phyloP scores from a whole-genome alignment of 345 rosid species.

The Sisymbrium irio region DNA sequence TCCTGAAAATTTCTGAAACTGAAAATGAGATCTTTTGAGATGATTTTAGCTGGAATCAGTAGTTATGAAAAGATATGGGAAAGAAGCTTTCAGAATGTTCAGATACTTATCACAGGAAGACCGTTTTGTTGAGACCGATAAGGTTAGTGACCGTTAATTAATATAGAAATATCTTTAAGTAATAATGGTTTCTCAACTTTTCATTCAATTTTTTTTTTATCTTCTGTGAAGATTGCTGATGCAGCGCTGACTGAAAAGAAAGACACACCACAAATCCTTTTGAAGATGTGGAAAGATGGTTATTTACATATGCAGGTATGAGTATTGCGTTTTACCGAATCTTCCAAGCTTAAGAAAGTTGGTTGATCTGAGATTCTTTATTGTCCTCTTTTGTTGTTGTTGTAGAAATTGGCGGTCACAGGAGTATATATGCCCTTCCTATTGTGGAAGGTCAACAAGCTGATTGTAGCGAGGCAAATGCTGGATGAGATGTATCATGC shows the following conservation, averaged over 20 bases:
- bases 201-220: background rate
- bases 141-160: slow-evolving; percentile 39
- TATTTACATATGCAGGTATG: slow-evolving; percentile 86
- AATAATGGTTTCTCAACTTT: background rate
- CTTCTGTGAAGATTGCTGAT: slow-evolving; percentile 55
- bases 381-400: background rate
- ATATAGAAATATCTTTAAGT: background rate
- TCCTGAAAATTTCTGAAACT: background rate
- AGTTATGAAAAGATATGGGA: slow-evolving; percentile 67
- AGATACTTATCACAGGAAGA: slow-evolving; percentile 53
- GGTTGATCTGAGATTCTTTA: background rate
- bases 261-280: slow-evolving; percentile 56
- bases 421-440: slow-evolving; percentile 41
- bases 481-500: slow-evolving; percentile 88
- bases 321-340: background rate
- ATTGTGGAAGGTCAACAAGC: slow-evolving; percentile 78
- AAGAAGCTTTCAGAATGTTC: slow-evolving; percentile 72
- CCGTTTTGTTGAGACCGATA: slow-evolving; percentile 66
- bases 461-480: slow-evolving; percentile 41
- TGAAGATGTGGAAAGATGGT: slow-evolving; percentile 76
- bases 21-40: slow-evolving; percentile 1
- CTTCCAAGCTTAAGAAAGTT: background rate
- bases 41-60: slow-evolving; percentile 62
- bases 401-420: slow-evolving; percentile 57
- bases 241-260: slow-evolving; percentile 64